phyloP scores from a whole-genome alignment of 768 basidiomycete genomes.

The Mycena galericulata region DNA sequence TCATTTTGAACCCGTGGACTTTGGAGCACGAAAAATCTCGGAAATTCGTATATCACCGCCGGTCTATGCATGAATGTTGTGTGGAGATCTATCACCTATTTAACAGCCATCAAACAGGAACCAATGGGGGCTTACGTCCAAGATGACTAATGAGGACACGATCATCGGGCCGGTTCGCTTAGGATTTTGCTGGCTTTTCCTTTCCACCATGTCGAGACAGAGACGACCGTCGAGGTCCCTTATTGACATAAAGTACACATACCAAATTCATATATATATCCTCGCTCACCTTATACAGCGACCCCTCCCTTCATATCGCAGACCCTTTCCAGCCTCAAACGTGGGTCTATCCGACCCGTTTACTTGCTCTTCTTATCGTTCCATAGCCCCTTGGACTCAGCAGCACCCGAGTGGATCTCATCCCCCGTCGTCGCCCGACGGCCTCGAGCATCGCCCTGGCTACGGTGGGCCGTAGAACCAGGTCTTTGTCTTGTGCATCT shows the following conservation, averaged over 20 bases:
- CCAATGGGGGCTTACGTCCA: no score
- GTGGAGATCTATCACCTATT: no score
- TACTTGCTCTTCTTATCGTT: constrained; percentile 20
- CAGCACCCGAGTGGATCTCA: constrained; percentile 49
- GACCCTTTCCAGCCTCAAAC: constrained; percentile 75
- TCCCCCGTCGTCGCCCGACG: constrained; percentile 45
- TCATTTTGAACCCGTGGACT: no score
- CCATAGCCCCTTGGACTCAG: constrained; percentile 53
- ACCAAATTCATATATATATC: no score
- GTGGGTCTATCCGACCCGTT: constrained; percentile 48
- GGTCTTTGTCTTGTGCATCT: constrained; percentile 54
- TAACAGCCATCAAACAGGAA: no score
- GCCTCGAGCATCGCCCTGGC: constrained; percentile 51
- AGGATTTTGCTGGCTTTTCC: no score
- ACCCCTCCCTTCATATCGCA: constrained; percentile 63
- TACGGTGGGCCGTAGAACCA: constrained; percentile 83
- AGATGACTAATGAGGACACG: no score
- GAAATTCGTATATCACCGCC: no score
- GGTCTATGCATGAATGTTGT: no score
- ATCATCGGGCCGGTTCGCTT: no score
- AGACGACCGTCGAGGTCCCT: not conserved
- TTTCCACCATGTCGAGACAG: not conserved
- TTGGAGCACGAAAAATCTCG: no score
- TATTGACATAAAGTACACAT: constrained; percentile 8
- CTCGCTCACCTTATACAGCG: not conserved